These are phyloP conservation scores for Periconia digitata DNA, from an alignment of 2,329 filamentous ascomycete species.

Conservation along the genomic window DNA sequence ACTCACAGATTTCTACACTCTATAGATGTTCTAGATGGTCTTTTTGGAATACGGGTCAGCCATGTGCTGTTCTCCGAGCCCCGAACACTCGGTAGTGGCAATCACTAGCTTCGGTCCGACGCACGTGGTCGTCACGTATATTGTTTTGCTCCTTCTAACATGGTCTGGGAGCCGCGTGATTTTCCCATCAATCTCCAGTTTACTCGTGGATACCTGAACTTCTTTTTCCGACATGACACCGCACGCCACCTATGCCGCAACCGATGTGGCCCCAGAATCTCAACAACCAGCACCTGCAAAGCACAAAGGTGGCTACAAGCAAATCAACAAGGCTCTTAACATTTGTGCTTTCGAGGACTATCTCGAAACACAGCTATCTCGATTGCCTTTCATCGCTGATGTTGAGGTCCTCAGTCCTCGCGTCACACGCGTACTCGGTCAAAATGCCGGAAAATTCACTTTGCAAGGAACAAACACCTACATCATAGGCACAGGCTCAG, in stretches of 20 bases:
- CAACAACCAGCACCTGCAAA: slow-evolving; percentile 6
- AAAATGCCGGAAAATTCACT: slow-evolving; percentile 49
- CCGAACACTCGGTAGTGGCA: too few species aligned
- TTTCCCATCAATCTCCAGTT: not conserved
- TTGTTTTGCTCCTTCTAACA: too few species aligned
- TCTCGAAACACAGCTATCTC: slow-evolving; percentile 42
- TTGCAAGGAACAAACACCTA: slow-evolving; percentile 80
- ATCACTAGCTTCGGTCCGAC: too few species aligned
- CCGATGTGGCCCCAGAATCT: not conserved
- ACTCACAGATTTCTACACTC: too few species aligned
- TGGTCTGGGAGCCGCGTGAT: too few species aligned
- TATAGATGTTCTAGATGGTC: too few species aligned
- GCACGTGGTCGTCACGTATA: too few species aligned
- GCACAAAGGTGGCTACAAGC: slow-evolving; percentile 38
- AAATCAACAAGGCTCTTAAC: slow-evolving; percentile 53
- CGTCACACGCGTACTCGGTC: slow-evolving; percentile 49
- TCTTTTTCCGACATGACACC: not conserved
- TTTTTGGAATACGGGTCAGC: too few species aligned
- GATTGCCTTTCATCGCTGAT: slow-evolving; percentile 42
- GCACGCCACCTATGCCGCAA: not conserved
- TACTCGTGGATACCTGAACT: not conserved
- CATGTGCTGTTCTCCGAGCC: too few species aligned
- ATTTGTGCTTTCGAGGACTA: slow-evolving; percentile 54
- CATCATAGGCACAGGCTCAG: too few species aligned
- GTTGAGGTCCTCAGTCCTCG: slow-evolving; percentile 47